A percentile compares a stretch with the other conserved stretches of the same genome.
phyloP scores from a whole-genome alignment of 352 stramenopile genomes.

The Phytophthora ramorum region DNA sequence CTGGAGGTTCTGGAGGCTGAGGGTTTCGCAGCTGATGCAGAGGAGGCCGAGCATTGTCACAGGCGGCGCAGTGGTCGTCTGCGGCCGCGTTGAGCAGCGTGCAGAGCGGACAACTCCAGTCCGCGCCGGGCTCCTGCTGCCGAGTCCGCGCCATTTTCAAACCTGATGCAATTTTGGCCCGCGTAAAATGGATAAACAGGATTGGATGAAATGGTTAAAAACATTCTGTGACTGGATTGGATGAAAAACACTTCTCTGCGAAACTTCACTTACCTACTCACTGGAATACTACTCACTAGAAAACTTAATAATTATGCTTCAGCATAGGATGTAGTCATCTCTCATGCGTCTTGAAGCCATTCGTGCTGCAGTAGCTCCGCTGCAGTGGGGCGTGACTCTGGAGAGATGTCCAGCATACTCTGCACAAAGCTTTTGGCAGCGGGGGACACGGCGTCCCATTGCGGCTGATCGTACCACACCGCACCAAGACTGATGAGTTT shows the following conservation, averaged over 20 bases:
- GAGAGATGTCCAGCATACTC: slow-evolving; percentile 87
- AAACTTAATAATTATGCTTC: slow-evolving; percentile 30
- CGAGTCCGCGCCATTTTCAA: slow-evolving; percentile 45
- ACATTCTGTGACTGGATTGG: background rate
- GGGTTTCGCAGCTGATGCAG: background rate
- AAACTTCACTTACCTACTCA: slow-evolving; percentile 18
- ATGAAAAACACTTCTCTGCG: slow-evolving; percentile 3
- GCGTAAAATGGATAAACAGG: slow-evolving; percentile 21
- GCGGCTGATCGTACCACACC: slow-evolving; percentile 92
- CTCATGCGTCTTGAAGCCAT: slow-evolving; percentile 53
- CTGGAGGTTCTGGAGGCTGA: slow-evolving; percentile 5
- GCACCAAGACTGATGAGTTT: slow-evolving; percentile 91
- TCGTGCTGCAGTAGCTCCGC: slow-evolving; percentile 60
- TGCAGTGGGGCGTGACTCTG: slow-evolving; percentile 67
- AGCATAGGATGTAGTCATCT: slow-evolving; percentile 8
- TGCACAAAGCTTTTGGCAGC: slow-evolving; percentile 89
- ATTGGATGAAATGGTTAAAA: slow-evolving; percentile 13
- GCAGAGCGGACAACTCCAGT: slow-evolving; percentile 78
- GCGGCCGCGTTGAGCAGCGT: slow-evolving; percentile 66
- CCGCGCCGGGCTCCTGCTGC: slow-evolving; percentile 3
- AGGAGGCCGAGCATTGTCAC: slow-evolving; percentile 49
- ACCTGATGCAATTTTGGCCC: slow-evolving; percentile 18
- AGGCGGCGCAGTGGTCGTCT: slow-evolving; percentile 58
- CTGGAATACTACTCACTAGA: slow-evolving; percentile 19
- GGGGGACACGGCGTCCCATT: slow-evolving; percentile 83